Evolutionary conservation across 2,329 filamentous ascomycete genomes (phyloP), one percentile per base, ranked within the genome.

Genomic region (Arthrobotrys musiformis): DNA sequence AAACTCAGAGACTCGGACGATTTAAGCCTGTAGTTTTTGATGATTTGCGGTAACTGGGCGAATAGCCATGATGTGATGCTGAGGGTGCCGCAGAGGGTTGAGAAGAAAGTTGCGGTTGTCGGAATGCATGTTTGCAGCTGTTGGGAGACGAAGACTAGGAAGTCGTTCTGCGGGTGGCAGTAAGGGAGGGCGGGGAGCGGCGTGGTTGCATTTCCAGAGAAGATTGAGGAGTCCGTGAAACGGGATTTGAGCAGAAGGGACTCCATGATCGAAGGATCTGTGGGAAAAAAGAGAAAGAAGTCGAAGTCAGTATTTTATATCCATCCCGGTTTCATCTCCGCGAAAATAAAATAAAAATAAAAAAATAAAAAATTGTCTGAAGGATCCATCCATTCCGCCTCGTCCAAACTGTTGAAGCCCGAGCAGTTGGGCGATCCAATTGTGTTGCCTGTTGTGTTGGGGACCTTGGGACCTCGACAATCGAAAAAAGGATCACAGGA

Each of bases 51-150:
- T 28, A 91, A 84, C 82, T 91, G 90, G 11, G 90, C 90, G 81
- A 90, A 91, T 1, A 91, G 85, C 90, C 90, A 91, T 48, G 89
- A 88, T 61, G 90, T 80, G 76, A 91, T 91, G 80, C 89, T 90
- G 76, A 89, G 83, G 0, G 85, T 86, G 19, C 90, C 90, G 64
- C 91, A 85, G 1, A 86, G 78, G 4, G 88, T 89, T 22, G 90
- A 91, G 70, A 89, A 79, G 74, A 91, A 85, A 22, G 89, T 89
- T 67, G 90, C 86, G 66, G 87, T 86, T 17, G 89, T 90, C 11
- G 90, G 90, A 50, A 91, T 84, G 83, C 90, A 91, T 78, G 86
- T 87, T 80, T 89, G 87, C 78, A 91, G 86, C 63, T 87, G 85
- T 7, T 86, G 86, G 75, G 89, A 91, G 78, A 91, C 81, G 26